A percentile compares a stretch with the other conserved stretches of the same genome.
These are phyloP conservation scores for Mycotypha africana DNA, from an alignment of 371 early-diverging fungal genomes.

Conservation along the genomic window DNA sequence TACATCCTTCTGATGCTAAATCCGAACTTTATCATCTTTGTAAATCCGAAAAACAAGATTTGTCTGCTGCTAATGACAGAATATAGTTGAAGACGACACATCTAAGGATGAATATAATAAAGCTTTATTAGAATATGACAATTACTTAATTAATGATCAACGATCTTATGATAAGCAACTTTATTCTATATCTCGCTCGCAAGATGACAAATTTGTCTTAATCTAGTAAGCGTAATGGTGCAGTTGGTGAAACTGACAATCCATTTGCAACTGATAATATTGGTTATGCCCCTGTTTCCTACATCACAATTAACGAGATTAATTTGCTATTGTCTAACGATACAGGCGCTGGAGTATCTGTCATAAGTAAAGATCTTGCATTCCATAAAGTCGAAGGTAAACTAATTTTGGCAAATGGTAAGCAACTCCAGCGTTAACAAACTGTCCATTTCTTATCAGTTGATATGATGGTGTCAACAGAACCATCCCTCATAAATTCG, in stretches of 20 bases:
- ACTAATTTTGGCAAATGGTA: background rate
- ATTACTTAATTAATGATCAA: too few relatives aligned
- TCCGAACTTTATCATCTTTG: background rate
- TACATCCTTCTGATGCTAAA: too few relatives aligned
- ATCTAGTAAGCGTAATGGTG: background rate
- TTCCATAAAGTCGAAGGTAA: background rate
- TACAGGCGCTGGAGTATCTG: background rate
- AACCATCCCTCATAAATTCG: constrained; percentile 1
- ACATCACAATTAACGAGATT: background rate
- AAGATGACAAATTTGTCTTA: too few relatives aligned
- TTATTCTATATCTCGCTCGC: background rate
- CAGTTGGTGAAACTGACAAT: background rate
- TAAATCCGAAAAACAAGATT: too few relatives aligned
- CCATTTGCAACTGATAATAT: background rate
- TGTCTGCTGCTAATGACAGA: too few relatives aligned
- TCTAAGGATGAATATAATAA: too few relatives aligned
- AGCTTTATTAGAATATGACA: too few relatives aligned
- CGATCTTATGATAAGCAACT: background rate
- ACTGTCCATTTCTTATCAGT: background rate
- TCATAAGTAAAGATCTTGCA: constrained; percentile 4
- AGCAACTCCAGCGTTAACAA: background rate
- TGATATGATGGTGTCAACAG: constrained; percentile 5
- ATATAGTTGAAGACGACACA: too few relatives aligned
- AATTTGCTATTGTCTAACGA: too few relatives aligned
- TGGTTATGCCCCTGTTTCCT: background rate